A percentile compares a stretch with the other conserved stretches of the same genome.
phyloP scores from a whole-genome alignment of 257 asterid genomes.

The Solanum piurae region DNA sequence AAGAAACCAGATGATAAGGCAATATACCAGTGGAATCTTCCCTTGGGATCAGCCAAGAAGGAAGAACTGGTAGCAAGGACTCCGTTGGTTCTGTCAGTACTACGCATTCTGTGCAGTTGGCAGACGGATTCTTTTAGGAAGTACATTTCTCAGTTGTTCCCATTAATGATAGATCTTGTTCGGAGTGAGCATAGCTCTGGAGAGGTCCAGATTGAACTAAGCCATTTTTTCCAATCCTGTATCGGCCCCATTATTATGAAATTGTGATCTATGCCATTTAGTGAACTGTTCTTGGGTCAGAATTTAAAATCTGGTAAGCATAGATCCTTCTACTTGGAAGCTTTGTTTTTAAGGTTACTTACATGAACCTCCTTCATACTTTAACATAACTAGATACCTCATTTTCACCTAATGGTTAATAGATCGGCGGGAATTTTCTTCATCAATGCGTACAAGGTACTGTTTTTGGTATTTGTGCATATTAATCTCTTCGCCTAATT shows the following conservation, averaged over 20 bases:
- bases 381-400: neutral
- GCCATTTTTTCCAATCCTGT: slow-evolving; percentile 57
- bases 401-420: neutral
- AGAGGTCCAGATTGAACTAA: slow-evolving; percentile 68
- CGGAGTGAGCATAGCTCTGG: slow-evolving; percentile 85
- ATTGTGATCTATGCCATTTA: slow-evolving; percentile 2
- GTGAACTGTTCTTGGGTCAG: neutral
- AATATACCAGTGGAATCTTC: slow-evolving; percentile 45
- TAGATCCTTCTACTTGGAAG: neutral
- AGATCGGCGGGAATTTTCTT: neutral
- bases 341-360: neutral
- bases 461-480: neutral
- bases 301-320: neutral
- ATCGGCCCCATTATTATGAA: slow-evolving; percentile 64
- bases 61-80: slow-evolving; percentile 89
- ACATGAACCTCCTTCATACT: neutral
- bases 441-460: neutral
- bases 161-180: slow-evolving; percentile 68
- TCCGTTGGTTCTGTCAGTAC: slow-evolving; percentile 48
- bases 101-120: slow-evolving; percentile 51
- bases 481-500: neutral
- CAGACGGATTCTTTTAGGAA: slow-evolving; percentile 43
- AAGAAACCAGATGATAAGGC: slow-evolving; percentile 18
- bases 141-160: slow-evolving; percentile 49
- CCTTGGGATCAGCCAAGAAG: slow-evolving; percentile 82